Evolutionary conservation across 345 rosid genomes (phyloP), one percentile per base, ranked within the genome.

Genomic region (Aquilaria yunnanensis): DNA sequence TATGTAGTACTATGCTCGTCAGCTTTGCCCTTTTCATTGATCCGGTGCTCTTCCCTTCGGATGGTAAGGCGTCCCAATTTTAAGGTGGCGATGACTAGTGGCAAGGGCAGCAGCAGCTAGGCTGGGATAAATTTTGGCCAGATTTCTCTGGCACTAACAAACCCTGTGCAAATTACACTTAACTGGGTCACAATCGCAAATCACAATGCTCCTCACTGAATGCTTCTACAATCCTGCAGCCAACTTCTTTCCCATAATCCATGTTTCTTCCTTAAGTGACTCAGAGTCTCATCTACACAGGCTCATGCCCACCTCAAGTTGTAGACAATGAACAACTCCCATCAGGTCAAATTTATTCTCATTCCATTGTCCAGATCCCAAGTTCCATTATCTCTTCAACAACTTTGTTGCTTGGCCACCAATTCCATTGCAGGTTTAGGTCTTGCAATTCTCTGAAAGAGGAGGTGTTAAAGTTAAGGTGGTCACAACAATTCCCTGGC

Each of bases 321-420:
- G 46, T 50, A 0, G 67, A 62, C 14, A 71, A 77, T 2, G 85
- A 79, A 55, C 74, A 77, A 9, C 81, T 84, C 6, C 80, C 74
- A 56, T 34, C 65, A 30, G 83, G 75, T 49, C 81, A 79, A 32
- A 68, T 79, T 23, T 81, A 79, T 81, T 66, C 74, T 81, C 59
- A 23, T 84, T 69, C 86, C 83, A 12, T 64, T 70, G 5, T 75
- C 78, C 9, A 66, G 55, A 47, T 77, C 77, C 9, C 66, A 49
- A 4, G 41, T 33, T 0, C 74, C 66, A 11, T 49, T 79, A 10
- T 65, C 84, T 34, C 73, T 84, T 30, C 75, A 69, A 43, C 75
- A 81, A 2, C 43, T 84, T 13, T 72, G 89, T 43, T 64, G 45
- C 5, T 76, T 81, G 0, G 89, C 86, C 32, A 52, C 56, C 33